Conservation (phyloP, 2,329 filamentous ascomycete genomes). For the Trichoderma sp. region DNA sequence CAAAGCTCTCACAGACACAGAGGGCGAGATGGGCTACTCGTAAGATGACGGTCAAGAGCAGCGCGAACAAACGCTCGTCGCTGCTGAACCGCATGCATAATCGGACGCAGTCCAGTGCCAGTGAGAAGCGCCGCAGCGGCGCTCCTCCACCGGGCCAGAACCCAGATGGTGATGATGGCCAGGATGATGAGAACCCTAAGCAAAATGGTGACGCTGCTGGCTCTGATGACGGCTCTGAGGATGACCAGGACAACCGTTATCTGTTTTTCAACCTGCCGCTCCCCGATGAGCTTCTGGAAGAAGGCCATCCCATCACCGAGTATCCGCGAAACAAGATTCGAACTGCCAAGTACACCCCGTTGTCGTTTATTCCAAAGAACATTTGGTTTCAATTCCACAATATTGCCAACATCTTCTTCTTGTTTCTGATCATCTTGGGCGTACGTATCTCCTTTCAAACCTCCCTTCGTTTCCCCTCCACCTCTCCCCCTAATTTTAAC, state of each 20-base stretch:
- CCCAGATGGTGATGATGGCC: conserved; percentile 27
- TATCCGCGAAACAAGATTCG: conserved; percentile 95
- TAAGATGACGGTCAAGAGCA: conserved; percentile 72
- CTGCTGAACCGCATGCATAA: conserved; percentile 74
- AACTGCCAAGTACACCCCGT: conserved; percentile 93
- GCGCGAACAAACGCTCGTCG: conserved; percentile 74
- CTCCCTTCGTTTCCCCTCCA: neutral
- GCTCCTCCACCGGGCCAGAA: conserved; percentile 31
- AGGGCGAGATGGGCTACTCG: conserved; percentile 96
- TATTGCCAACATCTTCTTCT: conserved; percentile 96
- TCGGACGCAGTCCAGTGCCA: conserved; percentile 52
- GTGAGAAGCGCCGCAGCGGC: conserved; percentile 64
- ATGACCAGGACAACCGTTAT: conserved; percentile 48
- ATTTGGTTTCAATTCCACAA: conserved; percentile 98
- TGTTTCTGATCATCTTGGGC: conserved; percentile 90
- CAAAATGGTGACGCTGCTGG: conserved; percentile 32
- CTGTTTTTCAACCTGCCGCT: conserved; percentile 87
- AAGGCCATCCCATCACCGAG: conserved; percentile 66
- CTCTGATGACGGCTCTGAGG: conserved; percentile 37
- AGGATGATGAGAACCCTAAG: conserved; percentile 23
- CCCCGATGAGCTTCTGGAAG: conserved; percentile 69
- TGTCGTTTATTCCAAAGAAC: conserved; percentile 96
- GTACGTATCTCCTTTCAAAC: conserved; percentile 54
- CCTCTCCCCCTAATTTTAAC: neutral
- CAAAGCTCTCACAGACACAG: conserved; percentile 50